phyloP scores from a whole-genome alignment of 208 protist species.

The Sergeia podlipaevii region DNA sequence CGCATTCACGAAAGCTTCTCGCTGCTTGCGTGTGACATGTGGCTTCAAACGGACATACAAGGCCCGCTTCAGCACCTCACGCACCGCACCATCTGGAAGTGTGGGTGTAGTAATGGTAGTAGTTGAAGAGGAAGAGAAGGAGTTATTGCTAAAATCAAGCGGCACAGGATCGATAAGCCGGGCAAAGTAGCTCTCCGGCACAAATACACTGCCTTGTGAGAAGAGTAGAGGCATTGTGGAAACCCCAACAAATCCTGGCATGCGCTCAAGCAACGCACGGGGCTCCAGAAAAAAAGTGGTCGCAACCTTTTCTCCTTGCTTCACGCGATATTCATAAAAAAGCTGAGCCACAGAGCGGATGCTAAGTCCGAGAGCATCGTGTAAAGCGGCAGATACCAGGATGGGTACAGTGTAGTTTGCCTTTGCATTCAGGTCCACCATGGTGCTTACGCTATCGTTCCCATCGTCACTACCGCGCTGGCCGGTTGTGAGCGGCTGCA shows the following conservation, averaged over 20 bases:
- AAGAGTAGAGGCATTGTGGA: slow-evolving; percentile 48
- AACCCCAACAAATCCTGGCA: slow-evolving; percentile 83
- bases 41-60: slow-evolving; percentile 68
- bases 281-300: slow-evolving; percentile 55
- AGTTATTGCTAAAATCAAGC: slow-evolving; percentile 33
- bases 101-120: not conserved
- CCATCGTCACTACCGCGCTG: too few relatives aligned
- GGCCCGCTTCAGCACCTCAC: slow-evolving; percentile 34
- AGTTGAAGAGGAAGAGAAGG: too few relatives aligned
- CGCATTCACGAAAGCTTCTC: slow-evolving; percentile 79
- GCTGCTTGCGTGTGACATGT: slow-evolving; percentile 21
- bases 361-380: slow-evolving; percentile 32
- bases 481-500: too few relatives aligned
- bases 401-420: slow-evolving; percentile 22
- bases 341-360: slow-evolving; percentile 11
- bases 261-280: slow-evolving; percentile 72
- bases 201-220: slow-evolving; percentile 42
- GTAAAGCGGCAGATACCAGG: slow-evolving; percentile 22
- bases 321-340: not conserved
- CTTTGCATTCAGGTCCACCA: slow-evolving; percentile 7
- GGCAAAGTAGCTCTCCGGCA: slow-evolving; percentile 53
- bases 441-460: not conserved
- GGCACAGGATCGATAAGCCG: slow-evolving; percentile 36
- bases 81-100: slow-evolving; percentile 15
- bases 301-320: not conserved